Percentiles rank a stretch among this genome's conserved stretches.
These are phyloP conservation scores for Keithomyces neogunnii DNA, from an alignment of 2,329 filamentous ascomycete species.

Conservation along the genomic window DNA sequence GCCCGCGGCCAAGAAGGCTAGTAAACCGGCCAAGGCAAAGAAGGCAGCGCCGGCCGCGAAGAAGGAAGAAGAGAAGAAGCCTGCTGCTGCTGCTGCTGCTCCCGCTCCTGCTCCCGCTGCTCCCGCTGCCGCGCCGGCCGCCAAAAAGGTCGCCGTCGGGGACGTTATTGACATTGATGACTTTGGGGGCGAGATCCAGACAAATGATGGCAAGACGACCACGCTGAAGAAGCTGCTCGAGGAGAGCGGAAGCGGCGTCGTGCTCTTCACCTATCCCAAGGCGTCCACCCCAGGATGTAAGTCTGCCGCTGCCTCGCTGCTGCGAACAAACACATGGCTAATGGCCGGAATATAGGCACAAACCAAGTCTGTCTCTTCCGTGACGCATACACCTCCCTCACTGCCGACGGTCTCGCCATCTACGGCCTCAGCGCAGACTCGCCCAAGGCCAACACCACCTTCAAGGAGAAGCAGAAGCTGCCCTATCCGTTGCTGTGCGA, in stretches of 20 bases:
- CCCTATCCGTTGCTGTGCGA: constrained; percentile 88
- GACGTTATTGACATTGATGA: constrained; percentile 46
- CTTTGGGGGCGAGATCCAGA: constrained; percentile 69
- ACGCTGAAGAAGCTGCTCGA: constrained; percentile 74
- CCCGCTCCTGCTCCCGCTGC: neutral
- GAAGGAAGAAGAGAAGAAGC: constrained; percentile 14
- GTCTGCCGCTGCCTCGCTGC: constrained; percentile 22
- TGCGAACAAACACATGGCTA: neutral
- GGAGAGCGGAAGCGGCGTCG: constrained; percentile 75
- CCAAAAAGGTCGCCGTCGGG: constrained; percentile 43
- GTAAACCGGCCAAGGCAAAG: constrained; percentile 30
- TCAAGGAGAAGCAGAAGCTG: constrained; percentile 84
- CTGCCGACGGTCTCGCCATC: constrained; percentile 71
- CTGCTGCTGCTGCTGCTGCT: neutral
- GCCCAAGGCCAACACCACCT: constrained; percentile 84
- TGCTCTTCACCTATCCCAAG: constrained; percentile 92
- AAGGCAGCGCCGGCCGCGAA: constrained; percentile 15
- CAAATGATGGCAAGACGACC: constrained; percentile 73
- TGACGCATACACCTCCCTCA: constrained; percentile 70
- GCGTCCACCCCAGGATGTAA: constrained; percentile 92
- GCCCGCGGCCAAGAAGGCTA: constrained; percentile 32
- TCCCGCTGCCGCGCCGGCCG: constrained; percentile 13
- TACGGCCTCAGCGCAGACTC: constrained; percentile 86
- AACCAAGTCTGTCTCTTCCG: constrained; percentile 91
- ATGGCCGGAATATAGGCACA: constrained; percentile 56